Evolutionary conservation across 345 rosid genomes (phyloP).

Genomic region (Triadica sebifera): DNA sequence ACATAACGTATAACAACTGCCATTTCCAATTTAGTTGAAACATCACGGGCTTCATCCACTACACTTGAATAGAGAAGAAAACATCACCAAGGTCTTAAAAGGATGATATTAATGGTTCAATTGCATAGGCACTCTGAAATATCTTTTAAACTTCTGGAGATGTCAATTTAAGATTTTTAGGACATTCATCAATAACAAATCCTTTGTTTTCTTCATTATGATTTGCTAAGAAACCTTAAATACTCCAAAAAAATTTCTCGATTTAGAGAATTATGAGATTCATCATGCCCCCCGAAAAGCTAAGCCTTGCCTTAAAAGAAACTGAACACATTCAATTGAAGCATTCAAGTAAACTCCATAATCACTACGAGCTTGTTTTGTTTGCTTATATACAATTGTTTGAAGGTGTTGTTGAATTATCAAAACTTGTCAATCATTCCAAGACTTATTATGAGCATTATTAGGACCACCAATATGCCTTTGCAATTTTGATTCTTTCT

Average conservation of each 20-base stretch:
- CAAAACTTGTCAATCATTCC: background rate
- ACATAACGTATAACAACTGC: background rate
- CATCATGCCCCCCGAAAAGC: background rate
- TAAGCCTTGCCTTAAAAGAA: background rate
- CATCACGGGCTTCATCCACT: background rate
- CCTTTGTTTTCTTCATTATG: background rate
- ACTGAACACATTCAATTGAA: background rate
- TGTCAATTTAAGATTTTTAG: slow-evolving; percentile 1
- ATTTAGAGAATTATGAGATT: background rate
- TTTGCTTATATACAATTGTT: background rate
- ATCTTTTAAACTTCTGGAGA: background rate
- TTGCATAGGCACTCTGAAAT: background rate
- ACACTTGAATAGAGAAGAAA: no score
- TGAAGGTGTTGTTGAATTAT: slow-evolving; percentile 5
- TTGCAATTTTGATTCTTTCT: background rate
- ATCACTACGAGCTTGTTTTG: background rate
- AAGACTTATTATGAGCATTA: background rate
- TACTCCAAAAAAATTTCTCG: background rate
- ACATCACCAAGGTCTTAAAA: background rate
- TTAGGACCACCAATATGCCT: background rate
- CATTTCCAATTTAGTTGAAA: background rate
- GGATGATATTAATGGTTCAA: background rate
- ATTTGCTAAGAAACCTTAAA: background rate
- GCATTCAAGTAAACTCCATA: background rate
- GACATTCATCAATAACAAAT: background rate